Evolutionary conservation across 2,329 filamentous ascomycete species (phyloP), one percentile per base, ranked within the genome.

Genomic region (Didymella pinodella): DNA sequence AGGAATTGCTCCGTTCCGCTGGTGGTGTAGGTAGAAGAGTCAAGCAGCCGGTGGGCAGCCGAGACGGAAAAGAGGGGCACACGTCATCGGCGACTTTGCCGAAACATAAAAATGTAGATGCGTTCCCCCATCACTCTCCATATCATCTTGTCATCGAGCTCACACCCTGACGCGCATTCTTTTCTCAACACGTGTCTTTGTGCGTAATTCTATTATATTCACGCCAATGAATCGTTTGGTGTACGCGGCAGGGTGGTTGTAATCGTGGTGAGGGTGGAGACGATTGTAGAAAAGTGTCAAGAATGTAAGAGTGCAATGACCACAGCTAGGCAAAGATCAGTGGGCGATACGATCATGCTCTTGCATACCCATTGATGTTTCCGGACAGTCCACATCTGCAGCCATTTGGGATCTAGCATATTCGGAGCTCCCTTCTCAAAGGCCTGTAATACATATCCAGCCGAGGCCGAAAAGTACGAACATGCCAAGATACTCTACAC

Each of bases 11-110:
- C 29, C 29, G 29, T 31, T 31, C 29, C 29, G 29, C 29, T 31
- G 29, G 29, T 31, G 29, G 29, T 31, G 29, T 31, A 11, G 29
- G 12, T 14, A 2, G 28, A 25, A 16, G 22, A 22, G 20, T 25
- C 18, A 14, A 26, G 18, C 40, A 25, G 22, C 31, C 34, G 51
- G 44, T 43, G 2, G 26, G 16, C 16, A 54, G 44, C 44, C 44
- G 44, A 54, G 11, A n/a, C 7, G 10, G 25, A 5, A 22, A 22
- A 22, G 22, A 22, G 22, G 16, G 34, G 43, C 10, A 44, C 48
- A 57, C 29, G 48, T 53, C 48, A 57, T 48, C 48, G 55, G 48
- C 44, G 3, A 25, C 36, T 38, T 38, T 38, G 44, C 55, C 7
- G 29, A 31, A 31, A 10, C 6, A 11, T 36, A 48, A 57, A n/a